A percentile compares a stretch with the other conserved stretches of the same genome.
These are phyloP conservation scores for Penicillium fuscoglaucum DNA, from an alignment of 2,329 filamentous ascomycete species.

Conservation along the genomic window DNA sequence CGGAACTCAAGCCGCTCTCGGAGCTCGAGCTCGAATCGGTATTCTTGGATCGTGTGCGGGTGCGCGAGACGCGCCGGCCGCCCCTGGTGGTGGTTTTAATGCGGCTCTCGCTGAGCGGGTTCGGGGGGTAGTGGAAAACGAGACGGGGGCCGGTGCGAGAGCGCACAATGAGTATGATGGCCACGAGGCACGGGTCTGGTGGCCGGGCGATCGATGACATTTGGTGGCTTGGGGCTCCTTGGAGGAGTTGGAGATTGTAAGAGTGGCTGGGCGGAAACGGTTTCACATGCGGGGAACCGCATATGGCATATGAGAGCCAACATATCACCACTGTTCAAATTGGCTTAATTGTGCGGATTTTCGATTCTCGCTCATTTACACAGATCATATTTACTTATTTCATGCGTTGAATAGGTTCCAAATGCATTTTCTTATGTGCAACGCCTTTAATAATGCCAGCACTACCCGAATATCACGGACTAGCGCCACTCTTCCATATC, in stretches of 20 bases:
- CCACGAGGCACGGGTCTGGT: slow-evolving; percentile 61
- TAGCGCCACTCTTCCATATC: slow-evolving; percentile 9
- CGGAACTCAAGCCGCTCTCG: slow-evolving; percentile 40
- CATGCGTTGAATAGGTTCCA: neutral
- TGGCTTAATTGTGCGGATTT: neutral
- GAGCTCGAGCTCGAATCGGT: slow-evolving; percentile 44
- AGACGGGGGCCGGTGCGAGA: slow-evolving; percentile 77
- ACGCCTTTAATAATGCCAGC: slow-evolving; percentile 20
- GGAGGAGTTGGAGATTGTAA: slow-evolving; percentile 20
- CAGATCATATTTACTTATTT: neutral
- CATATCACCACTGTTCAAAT: neutral
- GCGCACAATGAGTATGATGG: slow-evolving; percentile 72
- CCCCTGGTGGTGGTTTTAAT: slow-evolving; percentile 37
- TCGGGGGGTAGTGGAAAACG: slow-evolving; percentile 83
- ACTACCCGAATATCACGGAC: slow-evolving; percentile 5
- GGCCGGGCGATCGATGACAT: slow-evolving; percentile 51
- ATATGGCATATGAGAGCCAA: slow-evolving; percentile 8
- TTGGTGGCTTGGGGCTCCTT: slow-evolving; percentile 11
- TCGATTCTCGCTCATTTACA: neutral
- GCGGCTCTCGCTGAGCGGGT: slow-evolving; percentile 45
- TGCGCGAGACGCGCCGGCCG: slow-evolving; percentile 36
- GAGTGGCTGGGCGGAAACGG: slow-evolving; percentile 20
- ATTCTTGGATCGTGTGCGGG: slow-evolving; percentile 33
- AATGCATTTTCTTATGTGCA: slow-evolving; percentile 23
- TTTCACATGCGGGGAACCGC: slow-evolving; percentile 21